phyloP scores from a whole-genome alignment of 352 stramenopile species.

The Globisporangium barbulae region DNA sequence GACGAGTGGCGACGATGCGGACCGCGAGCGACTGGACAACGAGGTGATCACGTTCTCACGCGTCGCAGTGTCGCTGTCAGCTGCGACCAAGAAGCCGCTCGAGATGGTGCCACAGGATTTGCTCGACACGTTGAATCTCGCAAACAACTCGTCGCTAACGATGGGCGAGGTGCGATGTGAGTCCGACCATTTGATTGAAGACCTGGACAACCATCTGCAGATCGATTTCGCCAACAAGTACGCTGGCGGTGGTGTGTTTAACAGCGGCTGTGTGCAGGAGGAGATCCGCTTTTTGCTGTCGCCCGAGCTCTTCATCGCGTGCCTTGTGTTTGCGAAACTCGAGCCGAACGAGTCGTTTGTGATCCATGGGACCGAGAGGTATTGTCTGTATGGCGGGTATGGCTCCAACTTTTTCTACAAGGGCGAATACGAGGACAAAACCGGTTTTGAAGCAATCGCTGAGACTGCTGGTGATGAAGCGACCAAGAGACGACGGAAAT shows the following conservation, averaged over 20 bases:
- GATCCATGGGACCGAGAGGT: slow-evolving; percentile 64
- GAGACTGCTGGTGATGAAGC: slow-evolving; percentile 7
- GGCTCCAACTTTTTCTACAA: slow-evolving; percentile 50
- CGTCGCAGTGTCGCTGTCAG: slow-evolving; percentile 28
- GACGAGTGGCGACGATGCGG: slow-evolving; percentile 3
- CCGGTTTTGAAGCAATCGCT: slow-evolving; percentile 9
- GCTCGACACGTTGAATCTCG: slow-evolving; percentile 8
- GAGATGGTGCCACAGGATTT: slow-evolving; percentile 21
- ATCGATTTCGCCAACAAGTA: slow-evolving; percentile 86
- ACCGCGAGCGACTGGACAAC: slow-evolving; percentile 9
- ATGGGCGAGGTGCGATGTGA: slow-evolving; percentile 30
- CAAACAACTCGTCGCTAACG: neutral
- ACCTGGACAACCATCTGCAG: slow-evolving; percentile 56
- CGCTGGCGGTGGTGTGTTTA: slow-evolving; percentile 70
- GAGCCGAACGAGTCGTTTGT: slow-evolving; percentile 69
- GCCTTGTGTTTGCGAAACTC: slow-evolving; percentile 58
- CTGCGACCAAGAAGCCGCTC: neutral
- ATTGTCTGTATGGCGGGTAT: slow-evolving; percentile 56
- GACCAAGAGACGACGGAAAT: slow-evolving; percentile 32
- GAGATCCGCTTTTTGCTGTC: slow-evolving; percentile 82
- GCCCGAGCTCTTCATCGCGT: slow-evolving; percentile 65
- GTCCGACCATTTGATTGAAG: slow-evolving; percentile 56
- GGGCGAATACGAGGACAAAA: slow-evolving; percentile 40
- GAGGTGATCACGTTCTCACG: slow-evolving; percentile 64
- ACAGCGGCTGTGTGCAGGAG: slow-evolving; percentile 71